phyloP scores from a whole-genome alignment of 2,329 filamentous ascomycete species.

The Xylariales sp. region DNA sequence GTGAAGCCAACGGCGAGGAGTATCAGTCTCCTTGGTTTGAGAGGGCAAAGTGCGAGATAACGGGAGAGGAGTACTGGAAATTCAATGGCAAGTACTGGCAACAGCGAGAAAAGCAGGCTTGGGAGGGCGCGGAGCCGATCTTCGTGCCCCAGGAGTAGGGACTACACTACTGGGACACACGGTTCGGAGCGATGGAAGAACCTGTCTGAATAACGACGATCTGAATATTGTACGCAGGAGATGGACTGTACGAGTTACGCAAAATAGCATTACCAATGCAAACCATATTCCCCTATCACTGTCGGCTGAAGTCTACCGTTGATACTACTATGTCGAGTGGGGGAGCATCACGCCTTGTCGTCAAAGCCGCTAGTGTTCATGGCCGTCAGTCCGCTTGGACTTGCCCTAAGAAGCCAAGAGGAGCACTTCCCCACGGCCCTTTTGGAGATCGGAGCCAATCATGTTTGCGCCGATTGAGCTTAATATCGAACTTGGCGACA shows the following conservation, averaged over 20 bases:
- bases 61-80: slow-evolving; percentile 85
- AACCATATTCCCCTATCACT: not conserved
- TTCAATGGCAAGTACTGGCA: slow-evolving; percentile 90
- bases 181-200: too few species aligned
- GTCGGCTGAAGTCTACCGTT: not conserved
- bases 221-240: too few species aligned
- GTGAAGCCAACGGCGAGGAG: slow-evolving; percentile 75
- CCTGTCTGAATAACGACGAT: too few species aligned
- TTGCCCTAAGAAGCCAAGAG: slow-evolving; percentile 1
- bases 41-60: slow-evolving; percentile 67
- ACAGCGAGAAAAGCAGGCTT: slow-evolving; percentile 57
- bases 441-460: not conserved
- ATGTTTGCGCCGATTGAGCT: not conserved
- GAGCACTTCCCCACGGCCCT: not conserved
- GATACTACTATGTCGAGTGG: too few species aligned
- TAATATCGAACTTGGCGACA: too few species aligned
- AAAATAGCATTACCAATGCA: not conserved
- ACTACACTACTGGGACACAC: too few species aligned
- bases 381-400: not conserved
- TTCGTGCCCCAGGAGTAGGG: slow-evolving; percentile 29
- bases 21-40: slow-evolving; percentile 84
- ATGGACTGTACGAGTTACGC: not conserved
- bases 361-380: not conserved
- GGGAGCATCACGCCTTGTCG: not conserved
- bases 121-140: slow-evolving; percentile 74